Evolutionary conservation across 371 early-diverging fungal genomes (phyloP), one percentile per base, ranked within the genome.

Genomic region (Mortierella sp.): DNA sequence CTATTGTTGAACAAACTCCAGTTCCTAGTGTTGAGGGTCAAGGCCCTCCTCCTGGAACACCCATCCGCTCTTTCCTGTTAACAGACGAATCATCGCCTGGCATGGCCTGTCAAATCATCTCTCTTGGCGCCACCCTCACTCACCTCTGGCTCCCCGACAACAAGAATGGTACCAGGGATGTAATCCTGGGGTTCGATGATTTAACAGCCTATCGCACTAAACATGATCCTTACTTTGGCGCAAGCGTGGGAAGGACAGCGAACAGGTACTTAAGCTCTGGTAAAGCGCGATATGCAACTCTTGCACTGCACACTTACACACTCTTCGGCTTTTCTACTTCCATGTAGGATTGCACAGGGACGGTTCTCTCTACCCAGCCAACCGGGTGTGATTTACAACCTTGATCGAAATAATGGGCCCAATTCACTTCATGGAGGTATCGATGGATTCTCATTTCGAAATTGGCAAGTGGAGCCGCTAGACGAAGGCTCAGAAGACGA

Each of bases 361-460:
- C 39, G 64, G 37, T 90, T 89, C 67, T 26, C 69, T 5, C 72
- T 88, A 18, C 75, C 80, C 5, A 62, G 57, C 8, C 28, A 75
- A 32, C 78, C 85, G 59, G 73, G 70, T 24, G 66, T 35, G 3
- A 60, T 72, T 10, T 89, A 87, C 78, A 32, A 58, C 0, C 84
- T 90, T 22, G 74, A 77, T 60, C 68, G 66, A 55, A 89, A 90
- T 77, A 86, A 88, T 58, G 87, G 87, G 0, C 85, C 86, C 28
- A 88, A 90, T 68, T 64, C 69, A 0, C 88, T 91, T 35, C 90
- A 89, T 57, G 87, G 89, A 30, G 89, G 88, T 20, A 58, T 75
- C 8, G 72, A 75, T 5, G 88, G 88, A 10, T 86, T 86, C 49
- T 84, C 87, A 43, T 80, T 77, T 47, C 67, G 78, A 45, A 66